A percentile compares a stretch with the other conserved stretches of the same genome.
Conservation (phyloP, 345 rosid genomes). For the Populus pruinosa region DNA sequence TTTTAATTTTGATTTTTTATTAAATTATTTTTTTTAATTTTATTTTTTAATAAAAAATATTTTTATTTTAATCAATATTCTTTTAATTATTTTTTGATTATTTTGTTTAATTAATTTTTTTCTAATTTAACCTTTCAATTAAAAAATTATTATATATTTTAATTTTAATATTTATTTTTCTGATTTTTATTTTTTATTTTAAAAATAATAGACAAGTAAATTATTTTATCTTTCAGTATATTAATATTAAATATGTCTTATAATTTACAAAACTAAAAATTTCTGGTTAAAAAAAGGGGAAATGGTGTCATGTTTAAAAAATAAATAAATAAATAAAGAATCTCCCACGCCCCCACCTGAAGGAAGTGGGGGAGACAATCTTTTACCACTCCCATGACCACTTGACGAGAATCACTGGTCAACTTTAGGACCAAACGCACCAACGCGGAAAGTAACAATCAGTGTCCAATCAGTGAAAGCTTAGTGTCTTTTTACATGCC, state of each 20-base stretch:
- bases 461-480: background rate
- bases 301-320: no score
- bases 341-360: background rate
- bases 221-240: background rate
- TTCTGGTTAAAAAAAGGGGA: background rate
- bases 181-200: no score
- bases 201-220: background rate
- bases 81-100: no score
- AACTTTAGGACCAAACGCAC: constrained; percentile 21
- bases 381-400: constrained; percentile 12
- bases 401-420: constrained; percentile 21
- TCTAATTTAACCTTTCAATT: no score
- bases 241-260: background rate
- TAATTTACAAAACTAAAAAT: background rate
- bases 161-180: no score
- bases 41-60: no score
- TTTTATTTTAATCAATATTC: no score
- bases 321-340: background rate
- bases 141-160: no score
- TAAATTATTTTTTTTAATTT: no score
- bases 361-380: background rate
- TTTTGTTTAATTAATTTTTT: no score
- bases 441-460: background rate
- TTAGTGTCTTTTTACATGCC: background rate
- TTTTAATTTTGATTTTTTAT: no score